Evolutionary conservation across 2,329 filamentous ascomycete species (phyloP).

Genomic region (Apiospora malaysiana): DNA sequence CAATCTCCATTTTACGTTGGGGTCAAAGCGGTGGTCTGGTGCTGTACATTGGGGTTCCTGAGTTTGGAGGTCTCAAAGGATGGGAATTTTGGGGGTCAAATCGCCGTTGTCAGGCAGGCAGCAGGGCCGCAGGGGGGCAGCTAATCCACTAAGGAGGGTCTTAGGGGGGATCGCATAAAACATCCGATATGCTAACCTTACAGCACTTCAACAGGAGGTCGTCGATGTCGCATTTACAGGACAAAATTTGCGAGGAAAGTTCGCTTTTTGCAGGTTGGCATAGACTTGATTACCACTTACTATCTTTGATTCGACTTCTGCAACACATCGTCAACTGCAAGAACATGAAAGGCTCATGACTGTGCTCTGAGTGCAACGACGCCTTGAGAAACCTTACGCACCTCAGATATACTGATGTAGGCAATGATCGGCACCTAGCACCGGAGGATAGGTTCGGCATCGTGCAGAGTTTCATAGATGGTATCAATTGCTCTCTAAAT

Average conservation of each 20-base stretch:
- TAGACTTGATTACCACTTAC: no score
- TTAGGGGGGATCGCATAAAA: background rate
- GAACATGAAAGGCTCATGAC: background rate
- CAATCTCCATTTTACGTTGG: slow-evolving; percentile 8
- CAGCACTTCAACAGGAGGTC: background rate
- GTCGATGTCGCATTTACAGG: background rate
- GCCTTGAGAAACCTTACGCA: background rate
- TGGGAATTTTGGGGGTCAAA: slow-evolving; percentile 1
- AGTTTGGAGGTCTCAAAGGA: background rate
- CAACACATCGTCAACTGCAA: background rate
- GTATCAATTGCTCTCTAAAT: slow-evolving; percentile 19
- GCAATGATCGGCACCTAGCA: background rate
- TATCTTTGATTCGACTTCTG: background rate
- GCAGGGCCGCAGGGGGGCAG: background rate
- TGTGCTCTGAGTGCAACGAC: background rate
- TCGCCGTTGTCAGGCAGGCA: background rate
- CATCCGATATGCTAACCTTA: slow-evolving; percentile 5
- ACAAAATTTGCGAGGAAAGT: background rate
- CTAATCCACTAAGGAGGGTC: slow-evolving; percentile 9
- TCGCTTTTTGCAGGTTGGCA: background rate
- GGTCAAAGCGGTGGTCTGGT: slow-evolving; percentile 2
- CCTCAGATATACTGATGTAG: background rate
- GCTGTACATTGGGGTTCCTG: background rate
- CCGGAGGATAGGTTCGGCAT: background rate
- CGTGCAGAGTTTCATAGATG: background rate